Evolutionary conservation across 306 rosid genomes (phyloP).

Genomic region (Malus fusca): DNA sequence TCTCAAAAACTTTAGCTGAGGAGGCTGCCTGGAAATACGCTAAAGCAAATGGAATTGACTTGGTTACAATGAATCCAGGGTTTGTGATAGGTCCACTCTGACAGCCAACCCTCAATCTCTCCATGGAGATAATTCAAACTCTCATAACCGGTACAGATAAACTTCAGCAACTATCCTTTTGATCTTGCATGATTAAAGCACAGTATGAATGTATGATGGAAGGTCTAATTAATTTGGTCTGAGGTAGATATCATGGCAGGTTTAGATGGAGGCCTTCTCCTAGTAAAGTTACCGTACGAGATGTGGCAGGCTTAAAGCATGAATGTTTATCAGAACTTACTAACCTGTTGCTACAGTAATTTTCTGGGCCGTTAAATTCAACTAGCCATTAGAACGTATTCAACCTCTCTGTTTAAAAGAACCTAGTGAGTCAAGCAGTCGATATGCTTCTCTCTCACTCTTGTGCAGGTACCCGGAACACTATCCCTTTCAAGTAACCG

Average conservation of each 20-base stretch:
- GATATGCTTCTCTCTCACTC: background rate
- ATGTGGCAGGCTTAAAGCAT: background rate
- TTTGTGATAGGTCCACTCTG: slow-evolving; percentile 20
- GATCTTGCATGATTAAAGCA: background rate
- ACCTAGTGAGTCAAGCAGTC: background rate
- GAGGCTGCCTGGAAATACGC: slow-evolving; percentile 26
- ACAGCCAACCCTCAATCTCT: slow-evolving; percentile 12
- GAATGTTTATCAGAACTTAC: background rate
- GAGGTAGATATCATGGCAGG: background rate
- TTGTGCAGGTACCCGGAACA: slow-evolving; percentile 1
- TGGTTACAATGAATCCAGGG: slow-evolving; percentile 17
- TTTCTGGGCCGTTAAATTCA: background rate
- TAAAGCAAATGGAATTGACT: slow-evolving; percentile 15
- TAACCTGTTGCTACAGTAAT: background rate
- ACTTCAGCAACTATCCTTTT: background rate
- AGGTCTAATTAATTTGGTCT: background rate
- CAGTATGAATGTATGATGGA: background rate
- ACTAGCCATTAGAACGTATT: background rate
- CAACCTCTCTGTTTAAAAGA: background rate
- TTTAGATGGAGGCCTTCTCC: background rate
- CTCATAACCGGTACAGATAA: background rate
- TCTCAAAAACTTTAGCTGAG: slow-evolving; percentile 13
- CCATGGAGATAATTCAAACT: background rate
- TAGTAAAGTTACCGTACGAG: background rate
- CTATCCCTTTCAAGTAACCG: background rate